Conservation (phyloP, 176 grass and related monocot genomes). For the Cenchrus purpureus region DNA sequence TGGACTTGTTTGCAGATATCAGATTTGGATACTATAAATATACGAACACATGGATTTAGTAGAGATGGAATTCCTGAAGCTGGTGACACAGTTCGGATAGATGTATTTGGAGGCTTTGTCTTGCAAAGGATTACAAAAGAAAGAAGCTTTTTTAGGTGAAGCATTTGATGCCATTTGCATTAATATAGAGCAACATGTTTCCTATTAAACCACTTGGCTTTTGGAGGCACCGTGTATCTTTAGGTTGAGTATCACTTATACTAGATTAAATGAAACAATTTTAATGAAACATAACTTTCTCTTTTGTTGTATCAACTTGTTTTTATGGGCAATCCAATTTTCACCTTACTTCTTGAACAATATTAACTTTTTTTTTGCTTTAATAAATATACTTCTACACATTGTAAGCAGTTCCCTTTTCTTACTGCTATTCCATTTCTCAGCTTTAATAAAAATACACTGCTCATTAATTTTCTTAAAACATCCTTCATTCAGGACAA, state of each 20-base stretch:
- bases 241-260: not conserved
- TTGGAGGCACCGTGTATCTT: constrained; percentile 8
- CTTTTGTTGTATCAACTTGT: not conserved
- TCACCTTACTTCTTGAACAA: constrained; percentile 1
- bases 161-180: constrained; percentile 16
- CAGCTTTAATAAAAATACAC: constrained; percentile 8
- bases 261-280: not conserved
- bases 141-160: constrained; percentile 81
- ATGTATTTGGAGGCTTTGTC: constrained; percentile 91
- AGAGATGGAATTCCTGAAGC: constrained; percentile 81
- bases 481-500: constrained; percentile 63
- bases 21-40: constrained; percentile 62
- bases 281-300: not conserved
- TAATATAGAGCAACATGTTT: constrained; percentile 23
- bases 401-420: constrained; percentile 29
- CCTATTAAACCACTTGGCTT: not conserved
- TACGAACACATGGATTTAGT: constrained; percentile 68
- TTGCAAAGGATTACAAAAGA: constrained; percentile 80
- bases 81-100: constrained; percentile 71
- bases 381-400: not conserved
- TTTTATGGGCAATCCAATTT: constrained; percentile 16
- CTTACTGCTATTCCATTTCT: not conserved
- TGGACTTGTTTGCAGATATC: constrained; percentile 64
- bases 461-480: constrained; percentile 1
- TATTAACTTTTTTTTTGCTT: constrained; percentile 2